Conservation (phyloP, 441 rosid species). For the Pelargonium citronellum region DNA sequence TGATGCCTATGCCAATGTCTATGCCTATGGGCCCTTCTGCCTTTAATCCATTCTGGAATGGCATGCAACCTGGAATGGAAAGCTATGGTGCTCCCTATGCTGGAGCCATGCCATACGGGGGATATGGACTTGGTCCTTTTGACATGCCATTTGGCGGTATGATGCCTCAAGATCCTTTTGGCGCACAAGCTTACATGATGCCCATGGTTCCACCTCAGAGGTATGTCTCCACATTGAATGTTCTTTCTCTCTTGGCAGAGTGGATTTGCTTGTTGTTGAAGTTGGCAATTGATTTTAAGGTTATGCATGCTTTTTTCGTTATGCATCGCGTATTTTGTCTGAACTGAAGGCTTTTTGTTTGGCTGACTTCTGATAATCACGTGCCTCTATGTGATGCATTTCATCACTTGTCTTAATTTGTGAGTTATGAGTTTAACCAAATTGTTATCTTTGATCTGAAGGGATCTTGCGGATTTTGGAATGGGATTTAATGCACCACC, state of each 20-base stretch:
- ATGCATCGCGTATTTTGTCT: neutral
- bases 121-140: slow-evolving; percentile 63
- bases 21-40: slow-evolving; percentile 77
- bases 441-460: slow-evolving; percentile 22
- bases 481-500: slow-evolving; percentile 73
- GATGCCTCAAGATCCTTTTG: slow-evolving; percentile 62
- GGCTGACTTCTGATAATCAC: neutral
- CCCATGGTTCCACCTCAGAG: slow-evolving; percentile 59
- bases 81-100: slow-evolving; percentile 62
- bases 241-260: slow-evolving; percentile 1
- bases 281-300: neutral
- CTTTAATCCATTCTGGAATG: slow-evolving; percentile 69
- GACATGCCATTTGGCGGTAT: slow-evolving; percentile 59
- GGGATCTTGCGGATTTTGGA: slow-evolving; percentile 79
- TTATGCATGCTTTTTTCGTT: neutral
- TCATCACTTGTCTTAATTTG: neutral
- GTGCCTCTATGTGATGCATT: neutral
- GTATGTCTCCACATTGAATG: slow-evolving; percentile 25
- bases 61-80: slow-evolving; percentile 85
- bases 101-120: slow-evolving; percentile 67
- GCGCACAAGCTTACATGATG: slow-evolving; percentile 55
- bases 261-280: neutral
- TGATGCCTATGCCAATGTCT: slow-evolving; percentile 36
- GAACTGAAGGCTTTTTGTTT: neutral
- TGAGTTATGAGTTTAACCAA: neutral